Base-by-base conservation (phyloP, 1,284 basidiomycete genomes). In the Rhodofomes roseus region DNA sequence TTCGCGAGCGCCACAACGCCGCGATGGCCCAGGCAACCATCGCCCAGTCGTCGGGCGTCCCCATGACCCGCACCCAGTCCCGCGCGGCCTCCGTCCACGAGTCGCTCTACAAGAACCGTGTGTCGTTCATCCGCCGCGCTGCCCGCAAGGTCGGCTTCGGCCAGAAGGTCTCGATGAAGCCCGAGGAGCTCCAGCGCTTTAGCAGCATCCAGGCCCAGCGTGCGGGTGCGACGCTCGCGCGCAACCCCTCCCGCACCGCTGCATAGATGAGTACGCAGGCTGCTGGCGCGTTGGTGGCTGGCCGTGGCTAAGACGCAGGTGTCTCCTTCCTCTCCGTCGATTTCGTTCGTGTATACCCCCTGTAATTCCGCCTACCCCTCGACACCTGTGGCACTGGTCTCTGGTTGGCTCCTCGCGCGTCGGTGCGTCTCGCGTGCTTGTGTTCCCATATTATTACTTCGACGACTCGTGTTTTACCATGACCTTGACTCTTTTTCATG, bases 21-120 rank as follows among this genome's bases (percentile, higher is more conserved):
- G 71, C 77, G 43, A 77, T 81, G 36, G 64, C 65, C 8, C 46
- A 62, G 50, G 60, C 62, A 58, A 76, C 74, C 46, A 71, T 76
- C 77, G 43, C 34, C 46, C 25, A 27, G 25, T 48, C 46, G 2
- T 29, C 46, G 43, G 92, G 90, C 64, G 79, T 94, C 63, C 91
- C 90, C n/a, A 86, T 96, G 62, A 84, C 82, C 39, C 89, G 93
- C 69, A 96, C 92, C 54, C 86, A 90, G 67, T 96, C 93, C 8
- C 93, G 96, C 70, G 92, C 87, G 44, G 90, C 90, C n/a, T 93
- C 91, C 52, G 82, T 93, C 68, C 92, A 96, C 81, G 95, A 96
- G 78, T 93, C 92, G 44, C 76, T 98, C 70, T 98, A 98, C 86
- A 90, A 88, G 58, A 95, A 95, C 77, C 93, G 94, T 82, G 89